Evolutionary conservation across 192 early-diverging fungal genomes (phyloP), one percentile per base, ranked within the genome.

Genomic region (Podila horticola): DNA sequence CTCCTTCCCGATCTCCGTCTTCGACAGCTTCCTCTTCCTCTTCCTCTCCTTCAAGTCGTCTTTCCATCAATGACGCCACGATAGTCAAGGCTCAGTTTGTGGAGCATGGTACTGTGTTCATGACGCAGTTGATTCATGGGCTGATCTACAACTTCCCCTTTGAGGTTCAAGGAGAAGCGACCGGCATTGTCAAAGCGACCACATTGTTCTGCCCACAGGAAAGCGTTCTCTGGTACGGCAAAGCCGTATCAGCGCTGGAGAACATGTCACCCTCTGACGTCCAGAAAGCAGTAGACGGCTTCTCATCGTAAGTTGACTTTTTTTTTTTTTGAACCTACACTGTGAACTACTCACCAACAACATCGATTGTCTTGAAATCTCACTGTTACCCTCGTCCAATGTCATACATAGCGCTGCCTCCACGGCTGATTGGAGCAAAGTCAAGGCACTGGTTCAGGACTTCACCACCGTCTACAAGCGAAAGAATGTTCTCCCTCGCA

Each of bases 401-500:
- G 5, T 11, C 24, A 24, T 17, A 52, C 24, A 67, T 69, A 92
- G 91, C 49, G 84, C 86, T 57, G 84, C 82, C 22, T 85, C 85
- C 15, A 84, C 83, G 41, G 69, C 75, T 17, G 85, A 91, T 64
- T 86, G 85, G 85, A 82, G 58, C 36, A 90, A 82, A 66, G 73
- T 90, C 34, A 71, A 85, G 67, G 67, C 85, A n/a, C 72, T 88
- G 4, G 67, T 91, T 2, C 82, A 86, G 24, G 90, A 93, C 58
- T 91, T 93, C 64, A 83, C 88, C 8, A 85, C 84, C 11, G 33
- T 79, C 24, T 93, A 89, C 71, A 77, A 89, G 57, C 82, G 91
- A 58, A 86, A 87, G 71, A 74, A 88, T 68, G 60, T 82, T 10
- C 48, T 74, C 9, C 69, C 79, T 17, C 62, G 84, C 24, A 71